Conservation (phyloP, 805 yeast species). For the Candida hispaniensis region DNA sequence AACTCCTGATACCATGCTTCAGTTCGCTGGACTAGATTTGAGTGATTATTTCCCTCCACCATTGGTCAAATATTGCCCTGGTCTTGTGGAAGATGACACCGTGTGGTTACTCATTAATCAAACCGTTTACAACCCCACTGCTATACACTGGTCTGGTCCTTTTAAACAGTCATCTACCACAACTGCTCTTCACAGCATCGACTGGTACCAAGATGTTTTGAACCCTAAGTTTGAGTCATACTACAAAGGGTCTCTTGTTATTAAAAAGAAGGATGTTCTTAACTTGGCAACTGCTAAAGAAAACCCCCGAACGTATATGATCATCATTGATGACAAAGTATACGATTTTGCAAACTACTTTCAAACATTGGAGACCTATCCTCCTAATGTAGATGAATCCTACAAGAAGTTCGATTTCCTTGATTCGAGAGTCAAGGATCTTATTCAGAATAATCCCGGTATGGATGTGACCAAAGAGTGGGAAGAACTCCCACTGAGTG, state of each 20-base stretch:
- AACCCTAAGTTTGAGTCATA: slow-evolving; percentile 29
- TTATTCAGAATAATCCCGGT: slow-evolving; percentile 30
- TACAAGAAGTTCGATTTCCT: slow-evolving; percentile 30
- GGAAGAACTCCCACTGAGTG: slow-evolving; percentile 22
- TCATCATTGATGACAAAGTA: slow-evolving; percentile 28
- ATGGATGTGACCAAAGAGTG: slow-evolving; percentile 29
- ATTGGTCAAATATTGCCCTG: slow-evolving; percentile 32
- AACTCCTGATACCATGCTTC: slow-evolving; percentile 27
- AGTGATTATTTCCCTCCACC: slow-evolving; percentile 35
- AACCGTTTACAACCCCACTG: slow-evolving; percentile 26
- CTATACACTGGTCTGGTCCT: slow-evolving; percentile 29
- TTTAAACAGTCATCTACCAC: slow-evolving; percentile 22
- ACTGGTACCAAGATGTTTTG: slow-evolving; percentile 32
- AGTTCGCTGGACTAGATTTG: slow-evolving; percentile 33
- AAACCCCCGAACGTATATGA: too few species aligned
- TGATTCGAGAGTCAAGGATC: slow-evolving; percentile 25
- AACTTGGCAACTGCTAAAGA: slow-evolving; percentile 22
- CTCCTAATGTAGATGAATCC: slow-evolving; percentile 19
- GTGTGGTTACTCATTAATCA: slow-evolving; percentile 27
- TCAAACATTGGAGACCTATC: slow-evolving; percentile 25
- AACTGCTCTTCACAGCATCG: slow-evolving; percentile 28
- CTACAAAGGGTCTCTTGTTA: slow-evolving; percentile 32
- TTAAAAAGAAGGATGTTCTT: slow-evolving; percentile 24
- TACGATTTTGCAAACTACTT: slow-evolving; percentile 33
- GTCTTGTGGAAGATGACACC: slow-evolving; percentile 27